phyloP scores from a whole-genome alignment of 192 early-diverging fungal genomes.

The Ambispora gerdemannii region DNA sequence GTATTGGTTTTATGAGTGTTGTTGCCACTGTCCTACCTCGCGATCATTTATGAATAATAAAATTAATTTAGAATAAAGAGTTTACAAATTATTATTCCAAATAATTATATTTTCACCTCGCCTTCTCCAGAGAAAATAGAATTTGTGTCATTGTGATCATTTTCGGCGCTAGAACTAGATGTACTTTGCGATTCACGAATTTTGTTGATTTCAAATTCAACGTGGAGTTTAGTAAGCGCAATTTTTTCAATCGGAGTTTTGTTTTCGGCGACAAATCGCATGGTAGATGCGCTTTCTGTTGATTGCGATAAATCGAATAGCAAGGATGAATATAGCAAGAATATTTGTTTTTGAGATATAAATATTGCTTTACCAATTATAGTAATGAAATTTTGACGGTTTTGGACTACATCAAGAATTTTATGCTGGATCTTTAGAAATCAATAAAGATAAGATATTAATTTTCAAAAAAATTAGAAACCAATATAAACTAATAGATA shows the following conservation, averaged over 20 bases:
- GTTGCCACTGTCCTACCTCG: too few species aligned
- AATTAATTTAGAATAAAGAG: too few species aligned
- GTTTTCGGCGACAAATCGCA: neutral
- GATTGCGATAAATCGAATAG: too few species aligned
- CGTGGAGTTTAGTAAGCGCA: neutral
- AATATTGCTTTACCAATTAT: neutral
- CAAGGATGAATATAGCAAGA: neutral
- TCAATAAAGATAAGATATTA: neutral
- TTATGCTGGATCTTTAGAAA: neutral
- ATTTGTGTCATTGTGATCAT: neutral
- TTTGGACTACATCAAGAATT: neutral
- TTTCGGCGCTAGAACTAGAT: neutral
- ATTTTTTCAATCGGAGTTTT: neutral
- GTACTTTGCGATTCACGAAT: neutral
- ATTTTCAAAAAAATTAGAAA: too few species aligned
- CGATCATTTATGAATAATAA: too few species aligned
- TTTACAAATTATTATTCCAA: too few species aligned
- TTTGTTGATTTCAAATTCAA: neutral
- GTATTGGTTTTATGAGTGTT: neutral
- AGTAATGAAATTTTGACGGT: neutral
- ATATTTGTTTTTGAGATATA: too few species aligned
- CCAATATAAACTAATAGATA: too few species aligned
- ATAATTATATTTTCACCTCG: too few species aligned
- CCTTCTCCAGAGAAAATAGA: neutral
- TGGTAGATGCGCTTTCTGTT: neutral